Conservation (phyloP, 371 early-diverging fungal genomes). For the Mucor saturninus region DNA sequence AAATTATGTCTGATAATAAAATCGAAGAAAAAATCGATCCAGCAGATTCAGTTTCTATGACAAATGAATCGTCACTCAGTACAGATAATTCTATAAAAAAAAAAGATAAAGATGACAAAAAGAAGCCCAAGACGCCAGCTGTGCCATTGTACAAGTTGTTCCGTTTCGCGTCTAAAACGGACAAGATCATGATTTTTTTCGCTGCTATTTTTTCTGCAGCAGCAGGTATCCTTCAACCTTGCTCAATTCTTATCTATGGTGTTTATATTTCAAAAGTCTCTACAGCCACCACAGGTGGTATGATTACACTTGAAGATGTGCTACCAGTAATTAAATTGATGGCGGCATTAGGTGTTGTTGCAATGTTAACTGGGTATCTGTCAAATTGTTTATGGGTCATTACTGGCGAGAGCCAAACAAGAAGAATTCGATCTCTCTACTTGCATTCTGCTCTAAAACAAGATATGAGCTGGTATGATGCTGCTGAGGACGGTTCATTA, state of each 20-base stretch:
- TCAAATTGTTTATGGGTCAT: conserved; percentile 44
- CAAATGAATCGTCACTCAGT: too few species aligned
- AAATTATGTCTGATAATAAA: too few species aligned
- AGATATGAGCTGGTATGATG: conserved; percentile 89
- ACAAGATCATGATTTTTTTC: conserved; percentile 29
- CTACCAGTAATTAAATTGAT: conserved; percentile 34
- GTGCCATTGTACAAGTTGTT: conserved; percentile 23
- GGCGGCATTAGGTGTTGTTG: conserved; percentile 42
- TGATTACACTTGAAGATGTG: conserved; percentile 13
- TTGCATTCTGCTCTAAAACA: conserved; percentile 79
- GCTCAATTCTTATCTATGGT: conserved; percentile 43
- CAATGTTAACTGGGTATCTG: conserved; percentile 34
- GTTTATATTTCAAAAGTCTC: conserved; percentile 23
- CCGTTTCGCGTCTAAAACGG: conserved; percentile 36
- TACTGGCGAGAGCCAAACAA: conserved; percentile 37
- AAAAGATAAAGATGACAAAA: too few species aligned
- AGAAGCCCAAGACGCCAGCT: too few species aligned
- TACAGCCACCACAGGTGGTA: not conserved
- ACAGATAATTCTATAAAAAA: too few species aligned
- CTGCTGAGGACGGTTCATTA: conserved; percentile 61
- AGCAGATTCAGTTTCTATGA: too few species aligned
- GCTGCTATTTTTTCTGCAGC: conserved; percentile 32
- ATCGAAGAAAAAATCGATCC: too few species aligned
- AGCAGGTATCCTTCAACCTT: conserved; percentile 43
- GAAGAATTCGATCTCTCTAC: conserved; percentile 53